Conservation (phyloP, 1,284 basidiomycete genomes). For the Trametes pubescens region DNA sequence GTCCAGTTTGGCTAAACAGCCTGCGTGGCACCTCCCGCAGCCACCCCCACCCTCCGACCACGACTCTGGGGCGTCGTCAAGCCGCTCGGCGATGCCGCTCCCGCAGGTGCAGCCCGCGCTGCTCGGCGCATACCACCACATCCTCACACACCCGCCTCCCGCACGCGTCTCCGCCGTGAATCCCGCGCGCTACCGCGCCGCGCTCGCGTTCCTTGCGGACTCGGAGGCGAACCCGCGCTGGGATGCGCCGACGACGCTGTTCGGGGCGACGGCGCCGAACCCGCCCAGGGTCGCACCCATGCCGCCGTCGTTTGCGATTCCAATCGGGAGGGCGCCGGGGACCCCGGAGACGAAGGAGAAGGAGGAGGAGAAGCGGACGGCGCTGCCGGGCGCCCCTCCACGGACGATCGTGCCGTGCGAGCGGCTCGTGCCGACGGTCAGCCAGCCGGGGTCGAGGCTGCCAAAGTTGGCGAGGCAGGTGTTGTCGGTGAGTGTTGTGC, state of each 20-base stretch:
- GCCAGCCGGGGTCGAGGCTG: conserved; percentile 62
- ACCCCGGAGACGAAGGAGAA: conserved; percentile 39
- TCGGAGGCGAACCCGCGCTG: conserved; percentile 66
- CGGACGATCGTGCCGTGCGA: conserved; percentile 62
- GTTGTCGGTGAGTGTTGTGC: conserved; percentile 60
- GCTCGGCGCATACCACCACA: conserved; percentile 75
- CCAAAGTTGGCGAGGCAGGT: conserved; percentile 68
- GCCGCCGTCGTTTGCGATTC: conserved; percentile 62
- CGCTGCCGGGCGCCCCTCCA: conserved; percentile 59
- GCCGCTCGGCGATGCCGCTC: conserved; percentile 36
- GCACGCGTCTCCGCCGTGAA: conserved; percentile 54
- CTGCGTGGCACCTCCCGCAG: conserved; percentile 73
- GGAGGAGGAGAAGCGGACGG: conserved; percentile 53
- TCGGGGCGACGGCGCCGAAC: conserved; percentile 60
- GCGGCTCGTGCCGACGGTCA: conserved; percentile 57
- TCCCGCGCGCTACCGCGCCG: conserved; percentile 70
- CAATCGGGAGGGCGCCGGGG: conserved; percentile 42
- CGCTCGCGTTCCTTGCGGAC: conserved; percentile 68
- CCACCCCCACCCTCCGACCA: conserved; percentile 38
- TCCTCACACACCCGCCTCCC: conserved; percentile 67
- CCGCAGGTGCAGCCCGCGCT: conserved; percentile 64
- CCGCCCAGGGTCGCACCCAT: conserved; percentile 63
- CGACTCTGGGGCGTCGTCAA: conserved; percentile 4
- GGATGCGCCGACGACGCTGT: conserved; percentile 72
- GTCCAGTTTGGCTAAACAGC: conserved; percentile 65